Conservation (phyloP, 129 eudicot genomes). For the Apium graveolens region DNA sequence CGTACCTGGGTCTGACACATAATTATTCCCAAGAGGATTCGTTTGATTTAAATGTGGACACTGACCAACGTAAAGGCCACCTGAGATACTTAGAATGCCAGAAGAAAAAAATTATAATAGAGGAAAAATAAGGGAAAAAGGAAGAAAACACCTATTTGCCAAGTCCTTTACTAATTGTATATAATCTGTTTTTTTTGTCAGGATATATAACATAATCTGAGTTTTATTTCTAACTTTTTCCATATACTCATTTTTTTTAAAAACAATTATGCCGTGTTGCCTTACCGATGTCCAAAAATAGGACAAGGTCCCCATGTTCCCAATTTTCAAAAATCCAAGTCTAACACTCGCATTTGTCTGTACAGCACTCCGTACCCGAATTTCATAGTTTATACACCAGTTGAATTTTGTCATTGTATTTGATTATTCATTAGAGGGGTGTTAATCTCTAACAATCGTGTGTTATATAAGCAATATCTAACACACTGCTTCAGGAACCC, state of each 20-base stretch:
- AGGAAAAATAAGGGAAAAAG: not conserved
- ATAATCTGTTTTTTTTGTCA: no score
- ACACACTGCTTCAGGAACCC: no score
- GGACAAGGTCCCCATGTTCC: not conserved
- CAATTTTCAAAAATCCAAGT: no score
- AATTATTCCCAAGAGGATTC: not conserved
- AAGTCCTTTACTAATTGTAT: not conserved
- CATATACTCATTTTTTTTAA: not conserved
- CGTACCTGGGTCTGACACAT: not conserved
- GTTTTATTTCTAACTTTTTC: no score
- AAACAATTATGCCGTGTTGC: not conserved
- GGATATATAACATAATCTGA: no score
- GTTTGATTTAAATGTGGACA: not conserved
- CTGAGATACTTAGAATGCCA: not conserved
- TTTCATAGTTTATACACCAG: not conserved
- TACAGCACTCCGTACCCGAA: not conserved
- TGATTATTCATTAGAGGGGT: not conserved
- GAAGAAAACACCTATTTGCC: not conserved
- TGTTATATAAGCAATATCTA: no score
- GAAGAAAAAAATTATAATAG: not conserved
- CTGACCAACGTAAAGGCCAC: not conserved
- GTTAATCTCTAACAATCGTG: no score
- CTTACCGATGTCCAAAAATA: not conserved
- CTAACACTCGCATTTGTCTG: not conserved
- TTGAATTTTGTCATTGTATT: not conserved